Base-by-base conservation (phyloP, 2,329 filamentous ascomycete genomes). In the Ophiostoma montium region DNA sequence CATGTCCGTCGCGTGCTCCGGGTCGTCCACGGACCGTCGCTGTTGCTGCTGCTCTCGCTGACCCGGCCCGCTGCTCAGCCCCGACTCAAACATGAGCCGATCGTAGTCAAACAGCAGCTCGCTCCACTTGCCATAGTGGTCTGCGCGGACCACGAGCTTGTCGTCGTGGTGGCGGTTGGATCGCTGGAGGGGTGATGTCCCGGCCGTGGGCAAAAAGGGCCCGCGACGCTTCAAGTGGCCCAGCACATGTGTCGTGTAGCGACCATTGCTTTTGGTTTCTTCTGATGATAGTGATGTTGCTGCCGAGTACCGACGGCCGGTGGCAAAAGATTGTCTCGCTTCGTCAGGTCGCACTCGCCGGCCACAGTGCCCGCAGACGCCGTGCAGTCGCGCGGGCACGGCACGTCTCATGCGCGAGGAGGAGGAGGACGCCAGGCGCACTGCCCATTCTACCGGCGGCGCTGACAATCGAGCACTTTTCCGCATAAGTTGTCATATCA, bases 1-100 rank as follows among this genome's bases (percentile, higher is more conserved):
- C n/a, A 62, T 51, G 45, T 64, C 61, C 39, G 51, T 52, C n/a
- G 53, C 54, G 41, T 62, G 54, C 15, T 56, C 56, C 7, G 57
- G 56, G 10, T 50, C 52, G 46, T 63, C 59, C 16, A 64, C 54
- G 3, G 58, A 51, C 9, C 57, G 54, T 31, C 50, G 36, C 18
- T 38, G 7, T 8, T 38, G 16, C 16, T 18, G 16, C 1, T 8
- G 35, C 35, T 23, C 36, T 23, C 8, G 1, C 15, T 12, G n/a
- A 30, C 7, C 35, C 0, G 44, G n/a, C 3, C 33, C 30, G 3
- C 35, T n/a, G n/a, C 8, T 33, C 5, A 54, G 42, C 31, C 60
- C 56, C 5, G 58, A 54, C 53, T 63, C 60, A 2, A 56, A 45
- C 47, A 51, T 44, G 38, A 63, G 51, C 38, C 54, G 56, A 16